These are phyloP conservation scores for Taxillus chinensis DNA, from an alignment of 164 flowering plant species.

Conservation along the genomic window DNA sequence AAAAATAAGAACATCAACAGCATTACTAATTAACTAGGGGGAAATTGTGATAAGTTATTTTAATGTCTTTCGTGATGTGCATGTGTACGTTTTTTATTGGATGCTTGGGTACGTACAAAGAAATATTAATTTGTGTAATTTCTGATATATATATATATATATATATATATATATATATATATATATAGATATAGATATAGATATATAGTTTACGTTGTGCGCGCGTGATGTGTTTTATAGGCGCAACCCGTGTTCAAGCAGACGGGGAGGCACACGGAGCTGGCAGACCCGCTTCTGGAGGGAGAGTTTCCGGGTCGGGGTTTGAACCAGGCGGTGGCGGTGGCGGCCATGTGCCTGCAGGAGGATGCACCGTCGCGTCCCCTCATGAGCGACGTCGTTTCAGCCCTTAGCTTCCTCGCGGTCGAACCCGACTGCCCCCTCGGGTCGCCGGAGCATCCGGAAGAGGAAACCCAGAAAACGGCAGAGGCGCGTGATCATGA, in stretches of 20 bases:
- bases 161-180: too few species aligned
- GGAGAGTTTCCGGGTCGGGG: slow-evolving; percentile 30
- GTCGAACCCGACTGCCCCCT: slow-evolving; percentile 2
- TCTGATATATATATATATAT: too few species aligned
- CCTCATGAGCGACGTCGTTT: slow-evolving; percentile 42
- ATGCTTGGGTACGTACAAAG: too few species aligned
- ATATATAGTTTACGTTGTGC: too few species aligned
- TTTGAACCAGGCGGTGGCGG: slow-evolving; percentile 51
- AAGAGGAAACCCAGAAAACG: background rate
- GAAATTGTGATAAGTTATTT: too few species aligned
- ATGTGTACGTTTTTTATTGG: too few species aligned
- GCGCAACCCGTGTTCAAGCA: slow-evolving; percentile 34
- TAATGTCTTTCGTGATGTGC: too few species aligned
- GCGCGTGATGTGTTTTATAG: background rate
- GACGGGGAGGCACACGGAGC: slow-evolving; percentile 27
- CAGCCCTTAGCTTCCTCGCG: slow-evolving; percentile 39
- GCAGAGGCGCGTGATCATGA: background rate
- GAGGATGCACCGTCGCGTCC: slow-evolving; percentile 51
- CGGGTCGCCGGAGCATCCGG: background rate
- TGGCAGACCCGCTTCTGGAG: slow-evolving; percentile 43
- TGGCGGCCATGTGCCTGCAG: slow-evolving; percentile 58
- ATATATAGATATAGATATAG: too few species aligned
- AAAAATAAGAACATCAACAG: too few species aligned
- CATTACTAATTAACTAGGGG: too few species aligned
- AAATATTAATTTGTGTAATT: too few species aligned